Evolutionary conservation across 441 rosid species (phyloP), one percentile per base, ranked within the genome.

Genomic region (Omphalea diandra): DNA sequence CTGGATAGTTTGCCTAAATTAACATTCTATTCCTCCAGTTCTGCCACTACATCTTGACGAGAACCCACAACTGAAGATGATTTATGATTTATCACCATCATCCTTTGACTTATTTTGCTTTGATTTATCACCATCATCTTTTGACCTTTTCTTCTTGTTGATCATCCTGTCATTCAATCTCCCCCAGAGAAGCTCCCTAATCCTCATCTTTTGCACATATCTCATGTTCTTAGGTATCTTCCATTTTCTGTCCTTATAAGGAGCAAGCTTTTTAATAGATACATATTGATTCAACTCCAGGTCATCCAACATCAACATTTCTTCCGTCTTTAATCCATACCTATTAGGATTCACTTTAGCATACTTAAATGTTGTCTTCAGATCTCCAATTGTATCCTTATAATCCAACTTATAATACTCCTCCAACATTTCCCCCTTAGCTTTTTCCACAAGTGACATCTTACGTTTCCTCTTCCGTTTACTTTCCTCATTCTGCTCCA

Each of bases 331-430:
- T 69, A 94, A 72, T 27, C 90, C 91, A 47, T 60, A 92, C 60
- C 65, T 84, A 75, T 89, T 92, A 11, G 93, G 91, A 49, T 86
- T 61, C 44, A 84, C 88, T 84, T 89, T 89, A 0, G 92, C 87
- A 77, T 92, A 92, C 80, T 84, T 89, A 53, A 94, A 94, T 88
- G 97, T 88, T 20, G 98, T 94, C 76, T 87, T 92, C 82, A 92
- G 69, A 76, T 88, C 91, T 73, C 91, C 97, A 57, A 92, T 79
- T 50, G 93, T 87, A 76, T 74, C 98, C 83, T 94, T 98, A 54
- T 92, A 92, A 73, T 94, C 99, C 83, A 94, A 81, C 73, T 89
- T 88, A 77, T 94, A 92, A 57, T 87, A 89, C 77, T 94, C 97
- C 62, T 94, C 97, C 91, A 90, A 62, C 93, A 89, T 76, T 53